Evolutionary conservation across 1,284 basidiomycete species (phyloP).

Genomic region (Moesziomyces parantarcticus): DNA sequence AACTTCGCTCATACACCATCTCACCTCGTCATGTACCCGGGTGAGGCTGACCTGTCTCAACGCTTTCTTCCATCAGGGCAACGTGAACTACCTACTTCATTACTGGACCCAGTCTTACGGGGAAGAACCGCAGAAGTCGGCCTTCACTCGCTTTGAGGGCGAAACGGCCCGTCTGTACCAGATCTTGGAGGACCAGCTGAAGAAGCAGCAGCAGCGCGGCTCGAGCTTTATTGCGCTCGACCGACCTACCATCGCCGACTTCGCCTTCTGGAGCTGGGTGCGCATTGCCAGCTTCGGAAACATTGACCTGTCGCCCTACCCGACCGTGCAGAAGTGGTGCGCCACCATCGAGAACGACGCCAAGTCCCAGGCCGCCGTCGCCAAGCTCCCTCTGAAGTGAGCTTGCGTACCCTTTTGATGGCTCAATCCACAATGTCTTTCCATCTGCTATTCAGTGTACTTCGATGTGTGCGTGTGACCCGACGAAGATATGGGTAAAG

Average conservation of each 20-base stretch:
- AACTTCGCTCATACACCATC: neutral
- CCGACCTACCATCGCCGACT: constrained; percentile 61
- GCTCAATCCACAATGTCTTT: neutral
- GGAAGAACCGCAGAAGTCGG: constrained; percentile 47
- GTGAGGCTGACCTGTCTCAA: too few species aligned
- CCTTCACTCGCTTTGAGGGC: constrained; percentile 54
- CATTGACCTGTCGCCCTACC: constrained; percentile 55
- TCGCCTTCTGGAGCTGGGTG: constrained; percentile 56
- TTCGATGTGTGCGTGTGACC: too few species aligned
- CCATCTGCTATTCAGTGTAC: too few species aligned
- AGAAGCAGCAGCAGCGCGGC: constrained; percentile 45
- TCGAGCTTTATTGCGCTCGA: constrained; percentile 55
- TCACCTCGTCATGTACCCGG: too few species aligned
- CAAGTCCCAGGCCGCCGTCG: constrained; percentile 44
- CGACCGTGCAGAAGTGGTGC: constrained; percentile 50
- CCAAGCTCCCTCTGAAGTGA: constrained; percentile 48
- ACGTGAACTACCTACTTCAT: constrained; percentile 35
- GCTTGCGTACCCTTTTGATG: neutral
- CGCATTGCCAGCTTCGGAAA: constrained; percentile 50
- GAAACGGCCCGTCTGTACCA: constrained; percentile 58
- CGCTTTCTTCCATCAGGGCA: constrained; percentile 15
- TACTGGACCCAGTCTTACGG: constrained; percentile 42
- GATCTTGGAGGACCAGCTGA: constrained; percentile 55
- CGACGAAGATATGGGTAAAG: too few species aligned
- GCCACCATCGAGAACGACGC: constrained; percentile 45